Conservation (phyloP, 176 grass and related monocot genomes). For the Lolium rigidum region DNA sequence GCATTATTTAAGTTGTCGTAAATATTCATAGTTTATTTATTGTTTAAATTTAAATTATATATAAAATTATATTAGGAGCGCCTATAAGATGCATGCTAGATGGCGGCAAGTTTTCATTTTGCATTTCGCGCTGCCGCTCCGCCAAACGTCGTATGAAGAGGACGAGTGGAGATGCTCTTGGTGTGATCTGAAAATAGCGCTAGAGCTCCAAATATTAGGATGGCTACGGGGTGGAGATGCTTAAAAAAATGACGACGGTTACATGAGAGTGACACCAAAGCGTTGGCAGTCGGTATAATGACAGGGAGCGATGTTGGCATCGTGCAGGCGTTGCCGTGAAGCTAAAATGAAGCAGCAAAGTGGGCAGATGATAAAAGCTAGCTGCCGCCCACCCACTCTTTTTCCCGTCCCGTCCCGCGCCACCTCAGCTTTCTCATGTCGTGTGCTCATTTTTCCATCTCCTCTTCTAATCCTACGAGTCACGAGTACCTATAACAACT, state of each 20-base stretch:
- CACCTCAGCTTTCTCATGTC: slow-evolving; percentile 30
- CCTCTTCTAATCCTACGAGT: background rate
- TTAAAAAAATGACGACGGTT: background rate
- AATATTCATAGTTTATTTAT: no score
- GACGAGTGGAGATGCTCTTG: no score
- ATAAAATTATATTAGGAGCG: no score
- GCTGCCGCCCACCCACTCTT: slow-evolving; percentile 26
- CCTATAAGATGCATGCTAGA: no score
- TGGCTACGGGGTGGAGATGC: no score
- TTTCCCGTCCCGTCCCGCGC: background rate
- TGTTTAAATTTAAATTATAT: no score
- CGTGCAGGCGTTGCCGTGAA: slow-evolving; percentile 53
- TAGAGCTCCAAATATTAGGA: no score
- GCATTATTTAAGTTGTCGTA: no score
- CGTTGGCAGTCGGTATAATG: background rate
- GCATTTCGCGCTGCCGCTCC: no score
- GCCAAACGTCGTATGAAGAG: no score
- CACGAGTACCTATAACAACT: slow-evolving; percentile 30
- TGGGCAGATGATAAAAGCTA: slow-evolving; percentile 20
- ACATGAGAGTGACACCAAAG: background rate
- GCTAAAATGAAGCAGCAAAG: slow-evolving; percentile 41
- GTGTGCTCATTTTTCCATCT: slow-evolving; percentile 19
- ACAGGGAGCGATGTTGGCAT: slow-evolving; percentile 31
- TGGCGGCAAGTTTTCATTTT: no score
- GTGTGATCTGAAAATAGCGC: no score